Evolutionary conservation across 1,284 basidiomycete species (phyloP), one percentile per base, ranked within the genome.

Genomic region (Heliocybe sulcata): DNA sequence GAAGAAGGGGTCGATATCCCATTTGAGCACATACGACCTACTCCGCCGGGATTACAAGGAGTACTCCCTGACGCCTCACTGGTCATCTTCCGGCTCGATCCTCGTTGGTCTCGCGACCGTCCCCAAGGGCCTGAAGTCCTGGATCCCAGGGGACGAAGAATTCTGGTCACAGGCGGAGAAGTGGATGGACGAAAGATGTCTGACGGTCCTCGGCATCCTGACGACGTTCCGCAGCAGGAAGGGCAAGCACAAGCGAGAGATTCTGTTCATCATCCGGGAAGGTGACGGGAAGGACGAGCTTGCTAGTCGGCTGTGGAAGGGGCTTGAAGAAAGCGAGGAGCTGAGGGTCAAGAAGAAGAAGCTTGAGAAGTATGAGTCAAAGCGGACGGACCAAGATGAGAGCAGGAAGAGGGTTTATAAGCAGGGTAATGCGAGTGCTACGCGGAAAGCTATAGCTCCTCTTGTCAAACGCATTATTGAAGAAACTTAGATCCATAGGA

Each of bases 41-140:
- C 77, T 98, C 2, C 76, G 89, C 19, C 76, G 96, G 19, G 96
- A 98, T 69, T 99, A 95, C 77, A 98, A 99, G 69, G 85, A 95
- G 63, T 95, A 93, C 66, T 63, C 66, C 2, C 72, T 81, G 61
- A 67, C 69, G 1, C 77, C 80, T 0, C 63, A 67, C 19, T 75
- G 71, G 71, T 65, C 66, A 8, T 57, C 67, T 11, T 66, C 68
- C 52, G 65, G 62, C 45, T 69, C 71, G 25, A 62, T 74, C 14
- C 72, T 73, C 50, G 75, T 81, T 2, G 94, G 94, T 1, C 72
- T 97, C 12, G 81, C 90, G 2, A 89, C 91, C 1, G 88, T 96
- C 1, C 93, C 92, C 1, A 63, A 89, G 1, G 73, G 78, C 11
- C 74, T 95, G 8, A 73, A 81, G 53, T 60, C 66, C 29, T 90